Conservation (phyloP, 768 basidiomycete species). For the Lactifluus volemus region DNA sequence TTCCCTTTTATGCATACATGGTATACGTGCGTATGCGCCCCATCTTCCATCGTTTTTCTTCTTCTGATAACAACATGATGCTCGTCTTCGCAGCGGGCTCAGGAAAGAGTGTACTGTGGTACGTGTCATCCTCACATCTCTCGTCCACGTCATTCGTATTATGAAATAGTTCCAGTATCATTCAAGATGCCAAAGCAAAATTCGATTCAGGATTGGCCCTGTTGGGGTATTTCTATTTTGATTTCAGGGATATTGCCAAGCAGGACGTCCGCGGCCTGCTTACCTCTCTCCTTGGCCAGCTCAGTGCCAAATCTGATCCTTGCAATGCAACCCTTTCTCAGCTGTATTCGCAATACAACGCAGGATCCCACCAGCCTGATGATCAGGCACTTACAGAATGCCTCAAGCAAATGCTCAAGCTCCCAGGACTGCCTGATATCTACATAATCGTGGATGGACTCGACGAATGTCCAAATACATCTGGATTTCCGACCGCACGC, state of each 20-base stretch:
- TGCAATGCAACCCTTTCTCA: neutral
- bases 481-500: neutral
- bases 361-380: neutral
- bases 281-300: neutral
- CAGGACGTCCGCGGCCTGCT: neutral
- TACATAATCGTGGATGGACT: conserved; percentile 1
- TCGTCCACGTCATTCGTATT: neutral
- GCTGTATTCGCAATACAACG: neutral
- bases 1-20: neutral
- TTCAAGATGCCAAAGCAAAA: neutral
- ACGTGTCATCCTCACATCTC: neutral
- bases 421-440: neutral
- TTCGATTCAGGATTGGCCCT: neutral
- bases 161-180: neutral
- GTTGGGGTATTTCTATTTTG: neutral
- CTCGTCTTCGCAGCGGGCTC: neutral
- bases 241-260: neutral
- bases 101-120: conserved; percentile 3
- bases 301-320: neutral
- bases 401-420: neutral
- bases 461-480: neutral
- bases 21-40: neutral
- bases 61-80: neutral
- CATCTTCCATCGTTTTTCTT: neutral
- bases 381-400: neutral